phyloP scores from a whole-genome alignment of 345 rosid species.

The rapeseed (Brassica napus) region Da-Ae NC_063437.1:10520501-10521000 shows the following conservation, averaged over 20 bases:
- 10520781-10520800: constrained; percentile 53
- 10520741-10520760: constrained; percentile 11
- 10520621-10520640: constrained; percentile 30
- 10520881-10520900: constrained; percentile 6
- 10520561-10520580: constrained; percentile 61
- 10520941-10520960: neutral
- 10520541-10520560: constrained; percentile 84
- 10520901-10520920: neutral
- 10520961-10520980: neutral
- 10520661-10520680: neutral
- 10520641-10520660: constrained; percentile 26
- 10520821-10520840: constrained; percentile 35
- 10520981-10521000: neutral
- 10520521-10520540: constrained; percentile 63
- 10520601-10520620: constrained; percentile 24
- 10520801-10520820: constrained; percentile 1
- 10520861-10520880: constrained; percentile 12
- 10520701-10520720: neutral
- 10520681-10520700: constrained; percentile 1
- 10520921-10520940: neutral
- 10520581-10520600: constrained; percentile 42
- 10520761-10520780: constrained; percentile 23
- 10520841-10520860: constrained; percentile 21
- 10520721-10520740: constrained; percentile 7
- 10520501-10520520: constrained; percentile 32